Percentiles rank a stretch among this genome's conserved stretches.
phyloP scores from a whole-genome alignment of 768 basidiomycete species.

The Chalciporus sphaerocephalus region DNA sequence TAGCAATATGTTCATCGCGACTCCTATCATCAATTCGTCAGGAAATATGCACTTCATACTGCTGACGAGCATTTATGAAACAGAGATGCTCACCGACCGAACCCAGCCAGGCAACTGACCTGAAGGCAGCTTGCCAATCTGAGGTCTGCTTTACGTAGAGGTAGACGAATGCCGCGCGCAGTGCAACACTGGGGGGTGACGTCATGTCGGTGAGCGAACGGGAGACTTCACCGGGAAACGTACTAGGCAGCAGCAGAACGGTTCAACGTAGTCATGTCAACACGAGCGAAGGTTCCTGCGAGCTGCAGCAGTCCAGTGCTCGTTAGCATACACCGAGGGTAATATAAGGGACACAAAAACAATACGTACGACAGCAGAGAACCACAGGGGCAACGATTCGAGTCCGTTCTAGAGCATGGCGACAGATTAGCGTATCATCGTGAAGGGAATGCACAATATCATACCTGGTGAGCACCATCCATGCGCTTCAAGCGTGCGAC shows the following conservation, averaged over 20 bases:
- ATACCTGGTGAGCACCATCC: constrained; percentile 7
- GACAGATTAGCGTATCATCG: neutral
- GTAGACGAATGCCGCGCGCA: constrained; percentile 1
- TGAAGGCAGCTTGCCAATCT: neutral
- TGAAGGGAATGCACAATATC: neutral
- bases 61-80: neutral
- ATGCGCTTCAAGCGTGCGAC: constrained; percentile 1
- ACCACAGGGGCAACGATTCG: constrained; percentile 4
- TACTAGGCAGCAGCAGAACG: neutral
- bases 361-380: constrained; percentile 2
- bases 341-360: no score
- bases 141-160: constrained; percentile 2
- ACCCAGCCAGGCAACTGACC: neutral
- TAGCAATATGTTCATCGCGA: no score
- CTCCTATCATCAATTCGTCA: no score
- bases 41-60: no score
- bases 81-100: neutral
- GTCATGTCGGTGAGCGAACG: no score
- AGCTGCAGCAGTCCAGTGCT: neutral
- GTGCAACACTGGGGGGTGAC: neutral
- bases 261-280: constrained; percentile 3
- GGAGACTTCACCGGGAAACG: neutral
- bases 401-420: neutral
- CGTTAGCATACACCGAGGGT: no score
- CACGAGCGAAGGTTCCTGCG: neutral